Base-by-base conservation (phyloP, 78 protist genomes). In the Mantamonas sphyraenae region DNA sequence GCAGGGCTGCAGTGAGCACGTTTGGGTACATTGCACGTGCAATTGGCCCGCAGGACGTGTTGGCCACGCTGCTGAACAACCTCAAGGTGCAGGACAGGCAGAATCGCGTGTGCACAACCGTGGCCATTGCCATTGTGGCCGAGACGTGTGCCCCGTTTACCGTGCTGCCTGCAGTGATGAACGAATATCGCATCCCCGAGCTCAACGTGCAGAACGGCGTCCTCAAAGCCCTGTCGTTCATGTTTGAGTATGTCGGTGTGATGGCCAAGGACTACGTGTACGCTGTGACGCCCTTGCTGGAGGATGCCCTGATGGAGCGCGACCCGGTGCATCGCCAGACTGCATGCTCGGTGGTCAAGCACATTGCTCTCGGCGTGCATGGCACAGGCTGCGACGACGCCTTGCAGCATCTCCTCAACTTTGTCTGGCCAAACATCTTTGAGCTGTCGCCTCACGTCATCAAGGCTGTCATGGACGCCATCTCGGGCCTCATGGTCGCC, bases 41-140 rank as follows among this genome's bases (percentile, higher is more conserved):
- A 17, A 85, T 98, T 38, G 98, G 98, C 14, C 99, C 99, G 1
- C 94, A 85, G 43, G 98, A 96, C 40, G 98, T 98, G 45, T 83
- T 98, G n/a, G 83, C 87, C 8, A 90, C 97, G 20, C 90, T 98
- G 40, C 81, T 98, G 26, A 90, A 93, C 71, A 98, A 98, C 75
- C 90, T 98, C 63, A 84, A 84, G 76, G 97, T 95, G 47, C 99
- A 96, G 56, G 98, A 98, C 58, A 82, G 99, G 9, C 93, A 86
- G 71, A 80, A 88, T 42, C 85, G 99, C 17, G 98, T 98, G 64
- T 95, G 98, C 90, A 96, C 99, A 30, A 95, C 99, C 1, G 91
- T 98, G 22, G 99, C 99, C 58, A 94, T 98, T 38, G 99, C 98
- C 58, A 90, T 98, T 79, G 97, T 98, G 5, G 98, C 99, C 0